These are phyloP conservation scores for Osmanthus fragrans DNA, from an alignment of 257 asterid genomes.

Conservation along the genomic window DNA sequence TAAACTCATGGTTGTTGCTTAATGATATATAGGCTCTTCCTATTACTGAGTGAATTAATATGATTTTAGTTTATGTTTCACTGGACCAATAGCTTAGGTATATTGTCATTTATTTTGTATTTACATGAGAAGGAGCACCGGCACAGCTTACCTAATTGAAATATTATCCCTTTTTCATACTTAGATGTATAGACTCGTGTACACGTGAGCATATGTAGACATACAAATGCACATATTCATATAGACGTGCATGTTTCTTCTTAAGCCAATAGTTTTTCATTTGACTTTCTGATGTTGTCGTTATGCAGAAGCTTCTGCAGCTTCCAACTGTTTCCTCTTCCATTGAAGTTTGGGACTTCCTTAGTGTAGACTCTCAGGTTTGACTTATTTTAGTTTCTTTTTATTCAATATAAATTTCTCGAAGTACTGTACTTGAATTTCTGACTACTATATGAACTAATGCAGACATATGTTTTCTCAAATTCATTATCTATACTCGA, in stretches of 20 bases:
- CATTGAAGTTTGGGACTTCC: conserved; percentile 99
- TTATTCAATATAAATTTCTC: conserved; percentile 6
- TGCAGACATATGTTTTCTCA: conserved; percentile 91
- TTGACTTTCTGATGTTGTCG: conserved; percentile 14
- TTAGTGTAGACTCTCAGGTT: conserved; percentile 99
- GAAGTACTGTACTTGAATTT: conserved; percentile 8
- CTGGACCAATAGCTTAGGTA: neutral
- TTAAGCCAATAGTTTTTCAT: neutral
- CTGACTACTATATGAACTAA: conserved; percentile 18
- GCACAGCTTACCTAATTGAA: neutral
- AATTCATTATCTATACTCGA: conserved; percentile 80
- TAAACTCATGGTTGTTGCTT: neutral
- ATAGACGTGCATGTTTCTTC: neutral
- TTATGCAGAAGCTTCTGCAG: conserved; percentile 82
- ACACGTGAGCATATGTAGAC: neutral
- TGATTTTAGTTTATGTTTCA: neutral
- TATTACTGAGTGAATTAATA: neutral
- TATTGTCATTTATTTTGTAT: neutral
- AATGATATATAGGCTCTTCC: neutral
- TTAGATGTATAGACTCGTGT: neutral
- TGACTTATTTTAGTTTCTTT: conserved; percentile 26
- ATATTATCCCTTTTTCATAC: neutral
- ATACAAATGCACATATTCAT: neutral
- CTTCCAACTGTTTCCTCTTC: conserved; percentile 84
- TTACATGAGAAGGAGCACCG: neutral